Evolutionary conservation across 345 rosid genomes (phyloP), one percentile per base, ranked within the genome.

Genomic region (Leavenworthia alabamica): DNA sequence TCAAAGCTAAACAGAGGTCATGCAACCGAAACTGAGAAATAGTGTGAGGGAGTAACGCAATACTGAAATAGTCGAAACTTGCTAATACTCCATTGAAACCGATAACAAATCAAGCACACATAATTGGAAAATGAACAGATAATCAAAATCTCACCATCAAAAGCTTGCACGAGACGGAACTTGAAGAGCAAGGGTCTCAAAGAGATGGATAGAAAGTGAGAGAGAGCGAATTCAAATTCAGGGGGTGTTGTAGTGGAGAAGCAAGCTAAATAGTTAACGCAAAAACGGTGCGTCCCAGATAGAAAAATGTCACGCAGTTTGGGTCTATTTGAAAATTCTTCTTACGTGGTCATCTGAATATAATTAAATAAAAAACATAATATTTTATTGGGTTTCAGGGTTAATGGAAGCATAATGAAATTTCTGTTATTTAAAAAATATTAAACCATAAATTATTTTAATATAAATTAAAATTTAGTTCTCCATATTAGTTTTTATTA

Each of bases 121-220:
- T 35, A 27, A 23, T 4, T 4, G 40, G 27, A 13, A 42, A 50
- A 7, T n/a, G 39, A 40, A 40, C 26, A 29, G 51, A 41, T 12
- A 12, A 48, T 28, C 29, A 41, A 31, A 24, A 33, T 54, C 62
- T 60, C 23, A 52, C 52, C 52, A 20, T 41, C 8, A 2, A 65
- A 44, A 35, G 8, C 47, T 26, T 39, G 31, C 6, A 55, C 40
- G 55, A 24, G 67, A 45, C 32, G 0, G 20, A 24, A 26, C 10
- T 33, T 43, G 62, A 45, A 70, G 74, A 70, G 27, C 13, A 36
- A 35, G 42, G 57, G 35, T 62, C 63, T 5, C 2, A 35, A 55
- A 62, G 55, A 52, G 23, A 53, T 32, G 20, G 36, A 43, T 56
- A 46, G 66, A 48, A 15, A 57, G 58, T 14, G 23, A 8, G 28